Evolutionary conservation across 257 asterid species (phyloP), one percentile per base, ranked within the genome.

Genomic region (Scutellaria minor): DNA sequence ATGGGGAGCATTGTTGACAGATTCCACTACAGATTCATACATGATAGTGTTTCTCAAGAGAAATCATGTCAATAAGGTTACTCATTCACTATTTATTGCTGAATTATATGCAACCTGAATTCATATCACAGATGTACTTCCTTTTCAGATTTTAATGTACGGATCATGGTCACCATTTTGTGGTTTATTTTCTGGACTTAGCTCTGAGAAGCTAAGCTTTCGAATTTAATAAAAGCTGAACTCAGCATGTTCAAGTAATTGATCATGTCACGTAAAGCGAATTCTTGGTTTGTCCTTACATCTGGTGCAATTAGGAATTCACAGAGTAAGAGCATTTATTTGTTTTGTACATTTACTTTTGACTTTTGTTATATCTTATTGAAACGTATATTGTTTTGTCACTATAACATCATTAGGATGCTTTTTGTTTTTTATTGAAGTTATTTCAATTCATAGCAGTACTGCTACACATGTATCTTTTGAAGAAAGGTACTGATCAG

Each of bases 131-230:
- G 46, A 14, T 52, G 13, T 20, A 54, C 58, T 5, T 47, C 31
- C 31, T 64, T 65, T 31, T 73, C 27, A 37, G 22, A 45, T 18
- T 13, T 18, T 37, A 35, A 1, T 51, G n/a, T 10, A 14, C 42
- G n/a, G n/a, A 48, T 10, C 52, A 5, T 66, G 53, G 41, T 52
- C 55, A 72, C 10, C 47, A 70, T 46, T 53, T 9, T 44, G 56
- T 46, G 55, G 39, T 61, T 67, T 73, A 37, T 61, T 51, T 9
- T 42, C 70, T 45, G 41, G 31, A 60, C 70, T 48, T 59, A 27
- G 50, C 68, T 50, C 52, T 12, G 40, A 24, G 39, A 27, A 77
- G 54, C 74, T 66, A 59, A 61, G 35, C 42, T 66, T 53, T 74
- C 57, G 37, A 56, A 20, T 52, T 75, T 57, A 15, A 63, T 13